A percentile compares a stretch with the other conserved stretches of the same genome.
phyloP scores from a whole-genome alignment of 306 rosid species.

The Gastrolobium bilobum region DNA sequence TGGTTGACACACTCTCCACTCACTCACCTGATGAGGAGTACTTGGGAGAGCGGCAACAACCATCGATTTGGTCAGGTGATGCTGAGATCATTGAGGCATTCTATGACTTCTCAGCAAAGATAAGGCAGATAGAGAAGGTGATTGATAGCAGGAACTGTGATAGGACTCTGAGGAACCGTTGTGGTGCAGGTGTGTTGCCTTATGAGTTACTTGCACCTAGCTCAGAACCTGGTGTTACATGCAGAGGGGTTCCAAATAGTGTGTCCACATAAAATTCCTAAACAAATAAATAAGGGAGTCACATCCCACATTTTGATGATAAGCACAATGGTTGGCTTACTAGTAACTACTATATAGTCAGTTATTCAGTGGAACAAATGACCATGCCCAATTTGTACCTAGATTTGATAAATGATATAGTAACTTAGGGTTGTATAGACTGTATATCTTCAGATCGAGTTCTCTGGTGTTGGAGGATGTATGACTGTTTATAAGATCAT shows the following conservation, averaged over 20 bases:
- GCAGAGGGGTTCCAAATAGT: conserved; percentile 97
- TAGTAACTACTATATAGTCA: conserved; percentile 8
- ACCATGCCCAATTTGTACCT: conserved; percentile 29
- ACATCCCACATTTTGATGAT: conserved; percentile 33
- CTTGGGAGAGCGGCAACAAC: conserved; percentile 86
- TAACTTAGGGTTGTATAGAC: conserved; percentile 29
- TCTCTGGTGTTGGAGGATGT: neutral
- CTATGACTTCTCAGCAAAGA: conserved; percentile 72
- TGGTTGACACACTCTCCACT: conserved; percentile 86
- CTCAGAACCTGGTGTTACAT: conserved; percentile 92
- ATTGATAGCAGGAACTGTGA: conserved; percentile 76
- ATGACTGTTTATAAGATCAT: conserved; percentile 9
- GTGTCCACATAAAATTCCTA: conserved; percentile 68
- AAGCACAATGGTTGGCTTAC: conserved; percentile 8
- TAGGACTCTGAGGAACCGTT: conserved; percentile 65
- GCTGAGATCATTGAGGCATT: conserved; percentile 70
- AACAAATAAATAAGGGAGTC: conserved; percentile 37
- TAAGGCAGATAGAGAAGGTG: conserved; percentile 75
- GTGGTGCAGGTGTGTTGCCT: conserved; percentile 96
- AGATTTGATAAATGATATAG: conserved; percentile 16
- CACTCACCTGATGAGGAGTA: conserved; percentile 97
- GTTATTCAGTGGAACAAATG: conserved; percentile 15
- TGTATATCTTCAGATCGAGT: conserved; percentile 21
- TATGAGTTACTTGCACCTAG: conserved; percentile 94
- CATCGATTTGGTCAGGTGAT: conserved; percentile 82